Base-by-base conservation (phyloP, 768 basidiomycete species). In the Tephrocybe rancida region DNA sequence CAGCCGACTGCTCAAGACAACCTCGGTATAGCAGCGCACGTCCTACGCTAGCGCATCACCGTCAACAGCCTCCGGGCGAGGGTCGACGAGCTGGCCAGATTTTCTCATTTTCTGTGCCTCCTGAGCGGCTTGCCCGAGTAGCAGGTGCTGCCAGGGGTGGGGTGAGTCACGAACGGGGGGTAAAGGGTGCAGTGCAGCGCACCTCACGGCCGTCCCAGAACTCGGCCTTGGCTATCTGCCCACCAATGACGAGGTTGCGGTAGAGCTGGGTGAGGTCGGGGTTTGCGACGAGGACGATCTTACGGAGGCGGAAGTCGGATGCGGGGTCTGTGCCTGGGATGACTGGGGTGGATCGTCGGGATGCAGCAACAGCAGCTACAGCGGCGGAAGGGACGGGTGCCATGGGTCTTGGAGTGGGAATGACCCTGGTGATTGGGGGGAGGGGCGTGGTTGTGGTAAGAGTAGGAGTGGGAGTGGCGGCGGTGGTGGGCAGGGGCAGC, bases 151-250 rank as follows among this genome's bases (percentile, higher is more conserved):
- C 62, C 29, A 21, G 39, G 39, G 32, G 60, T 29, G 48, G 53
- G 59, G 7, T 9, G 5, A 37, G 35, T 37, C 10, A n/a, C n/a
- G n/a, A n/a, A 64, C 60, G 50, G 44, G 58, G 49, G 52, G 56
- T 29, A 48, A 8, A 50, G 13, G 42, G 44, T 50, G 54, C 43
- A 50, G 51, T 41, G 43, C 19, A 42, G 62, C 66, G 48, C 66
- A 97, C 93, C 82, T 97, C 90, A 64, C 97, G 80, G 27, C 94
- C 93, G 55, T 95, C 94, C 97, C 97, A 98, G 68, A 98, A 99
- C 61, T 99, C 97, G 0, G 84, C 82, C 69, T 98, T 95, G 1
- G 88, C 88, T 26, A 99, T 89, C 58, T 91, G 87, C 9, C 87
- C 85, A 25, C 77, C 77, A 70, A 92, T 84, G 42, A 98, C 97